These are phyloP conservation scores for Infundibulicybe gibba DNA, from an alignment of 768 basidiomycete genomes.

Conservation along the genomic window DNA sequence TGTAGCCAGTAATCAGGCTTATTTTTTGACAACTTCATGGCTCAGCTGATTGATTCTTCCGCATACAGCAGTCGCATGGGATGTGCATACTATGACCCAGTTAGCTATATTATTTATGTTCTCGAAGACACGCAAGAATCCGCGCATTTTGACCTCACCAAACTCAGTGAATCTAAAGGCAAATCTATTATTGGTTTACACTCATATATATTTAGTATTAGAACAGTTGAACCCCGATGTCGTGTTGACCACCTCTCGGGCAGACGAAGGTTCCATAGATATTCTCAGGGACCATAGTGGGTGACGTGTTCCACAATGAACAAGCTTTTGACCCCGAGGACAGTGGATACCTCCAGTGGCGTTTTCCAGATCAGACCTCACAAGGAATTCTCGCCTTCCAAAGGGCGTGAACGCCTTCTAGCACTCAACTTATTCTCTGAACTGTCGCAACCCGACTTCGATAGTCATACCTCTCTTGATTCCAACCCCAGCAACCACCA, in stretches of 20 bases:
- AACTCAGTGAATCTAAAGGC: conserved; percentile 33
- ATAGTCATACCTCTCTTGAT: conserved; percentile 24
- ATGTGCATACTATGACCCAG: conserved; percentile 74
- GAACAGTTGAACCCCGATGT: conserved; percentile 77
- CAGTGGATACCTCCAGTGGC: conserved; percentile 56
- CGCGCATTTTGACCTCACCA: conserved; percentile 54
- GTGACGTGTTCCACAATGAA: conserved; percentile 15
- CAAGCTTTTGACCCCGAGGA: conserved; percentile 18
- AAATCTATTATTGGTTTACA: conserved; percentile 2
- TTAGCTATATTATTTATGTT: conserved; percentile 57
- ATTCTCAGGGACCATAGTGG: conserved; percentile 57
- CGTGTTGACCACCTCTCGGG: conserved; percentile 76
- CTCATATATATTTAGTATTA: conserved; percentile 50
- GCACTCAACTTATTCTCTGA: conserved; percentile 63
- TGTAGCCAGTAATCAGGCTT: conserved; percentile 41
- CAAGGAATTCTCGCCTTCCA: conserved; percentile 70
- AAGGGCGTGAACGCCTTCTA: conserved; percentile 66
- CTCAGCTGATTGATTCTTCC: not conserved
- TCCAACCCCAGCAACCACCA: conserved; percentile 27
- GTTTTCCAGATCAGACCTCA: conserved; percentile 76
- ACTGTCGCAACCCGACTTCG: conserved; percentile 34
- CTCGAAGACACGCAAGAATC: conserved; percentile 80
- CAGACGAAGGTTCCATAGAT: conserved; percentile 78
- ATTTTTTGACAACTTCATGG: not conserved
- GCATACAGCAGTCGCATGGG: conserved; percentile 58